phyloP scores from a whole-genome alignment of 2,329 filamentous ascomycete species.

The Trichoderma koningii region DNA sequence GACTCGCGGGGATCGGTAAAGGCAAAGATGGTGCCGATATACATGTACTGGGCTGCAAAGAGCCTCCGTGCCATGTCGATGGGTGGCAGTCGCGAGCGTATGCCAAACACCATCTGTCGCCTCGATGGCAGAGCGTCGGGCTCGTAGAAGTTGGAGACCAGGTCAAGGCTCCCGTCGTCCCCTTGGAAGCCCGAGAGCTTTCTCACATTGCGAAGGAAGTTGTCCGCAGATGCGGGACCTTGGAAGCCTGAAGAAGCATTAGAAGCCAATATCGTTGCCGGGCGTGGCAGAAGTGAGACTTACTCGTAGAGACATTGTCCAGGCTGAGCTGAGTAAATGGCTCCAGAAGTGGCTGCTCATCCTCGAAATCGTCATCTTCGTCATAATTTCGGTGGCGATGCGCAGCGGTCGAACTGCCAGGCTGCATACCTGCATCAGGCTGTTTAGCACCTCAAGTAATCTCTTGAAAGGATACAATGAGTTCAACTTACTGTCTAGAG shows the following conservation, averaged over 20 bases:
- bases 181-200: constrained; percentile 40
- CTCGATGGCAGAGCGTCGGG: constrained; percentile 40
- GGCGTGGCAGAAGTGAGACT: not conserved
- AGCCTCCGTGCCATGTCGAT: constrained; percentile 53
- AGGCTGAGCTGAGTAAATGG: constrained; percentile 42
- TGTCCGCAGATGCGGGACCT: constrained; percentile 44
- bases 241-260: constrained; percentile 36
- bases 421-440: not conserved
- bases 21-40: constrained; percentile 60
- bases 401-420: not conserved
- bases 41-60: constrained; percentile 55
- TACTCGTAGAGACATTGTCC: constrained; percentile 38
- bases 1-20: constrained; percentile 48
- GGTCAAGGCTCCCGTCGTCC: constrained; percentile 39
- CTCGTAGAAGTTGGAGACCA: constrained; percentile 40
- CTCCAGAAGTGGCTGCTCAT: constrained; percentile 39
- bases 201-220: constrained; percentile 42
- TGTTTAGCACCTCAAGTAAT: not conserved
- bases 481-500: constrained; percentile 34
- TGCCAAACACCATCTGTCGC: constrained; percentile 31
- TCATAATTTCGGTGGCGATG: constrained; percentile 29
- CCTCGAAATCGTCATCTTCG: constrained; percentile 38
- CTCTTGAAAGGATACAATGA: not conserved
- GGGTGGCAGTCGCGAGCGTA: constrained; percentile 47
- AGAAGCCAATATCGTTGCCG: too few species aligned